Conservation (phyloP, 345 rosid species). For the Psidium friedrichsthalianum region DNA sequence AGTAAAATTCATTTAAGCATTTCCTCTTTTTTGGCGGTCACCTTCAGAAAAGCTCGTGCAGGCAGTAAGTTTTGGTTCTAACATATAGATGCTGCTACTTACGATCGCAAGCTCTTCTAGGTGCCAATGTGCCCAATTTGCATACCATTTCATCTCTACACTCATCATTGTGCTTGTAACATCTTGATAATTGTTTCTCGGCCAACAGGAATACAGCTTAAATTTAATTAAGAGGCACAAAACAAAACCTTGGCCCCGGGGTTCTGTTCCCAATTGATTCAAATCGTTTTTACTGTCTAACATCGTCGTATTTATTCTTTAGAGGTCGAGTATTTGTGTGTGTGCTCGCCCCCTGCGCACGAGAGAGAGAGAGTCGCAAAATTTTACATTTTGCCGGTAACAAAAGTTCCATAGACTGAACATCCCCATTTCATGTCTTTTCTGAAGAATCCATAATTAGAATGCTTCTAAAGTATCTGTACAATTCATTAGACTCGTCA, state of each 20-base stretch:
- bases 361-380: not conserved
- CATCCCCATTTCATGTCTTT: not conserved
- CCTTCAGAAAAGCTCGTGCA: not conserved
- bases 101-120: not conserved
- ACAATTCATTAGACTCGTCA: not conserved
- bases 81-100: not conserved
- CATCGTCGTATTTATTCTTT: not conserved
- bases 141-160: not conserved
- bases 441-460: not conserved
- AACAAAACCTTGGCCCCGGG: not conserved
- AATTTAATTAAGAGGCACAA: not conserved
- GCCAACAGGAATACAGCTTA: not conserved
- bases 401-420: not conserved
- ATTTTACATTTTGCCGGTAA: not conserved
- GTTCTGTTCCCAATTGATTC: not conserved
- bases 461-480: not conserved
- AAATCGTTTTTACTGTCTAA: not conserved
- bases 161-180: not conserved
- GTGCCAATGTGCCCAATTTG: not conserved
- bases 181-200: not conserved
- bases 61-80: not conserved
- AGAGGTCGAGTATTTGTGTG: not conserved
- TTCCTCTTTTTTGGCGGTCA: not conserved
- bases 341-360: no score
- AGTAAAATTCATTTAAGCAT: not conserved